Evolutionary conservation across 2,329 filamentous ascomycete genomes (phyloP), one percentile per base, ranked within the genome.

Genomic region (Fusarium graminum): DNA sequence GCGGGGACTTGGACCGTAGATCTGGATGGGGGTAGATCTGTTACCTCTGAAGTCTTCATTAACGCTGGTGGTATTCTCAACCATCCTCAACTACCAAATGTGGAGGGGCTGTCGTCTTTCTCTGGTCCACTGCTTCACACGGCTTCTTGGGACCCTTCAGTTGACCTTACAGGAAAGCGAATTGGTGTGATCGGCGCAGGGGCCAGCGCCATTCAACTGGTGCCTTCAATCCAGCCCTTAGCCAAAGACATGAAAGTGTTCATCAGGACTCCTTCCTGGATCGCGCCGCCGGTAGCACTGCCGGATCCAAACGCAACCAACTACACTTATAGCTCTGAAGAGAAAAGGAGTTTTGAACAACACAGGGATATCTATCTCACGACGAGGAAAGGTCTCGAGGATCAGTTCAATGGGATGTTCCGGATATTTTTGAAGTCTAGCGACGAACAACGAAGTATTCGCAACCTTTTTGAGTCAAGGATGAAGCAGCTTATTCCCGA

Each of bases 91-190:
- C 85, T 82, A 80, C 85, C 85, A 3, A 78, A 82, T 28, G 78
- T 86, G 7, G 74, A 81, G 1, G 81, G 80, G 1, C 71, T 85
- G 4, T 67, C 82, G 3, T 68, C 72, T 12, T 88, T 84, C 68
- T 69, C 79, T 41, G 85, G 85, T 10, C 72, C 79, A 2, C 65
- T 85, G 8, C 75, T 87, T 30, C 85, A 88, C 69, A 86, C 81
- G 6, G 85, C 85, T 2, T 76, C 76, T 16, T 88, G 85, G 85
- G 75, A 82, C 29, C 73, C 78, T 17, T 82, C 77, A 1, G 66
- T 80, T 12, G 73, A 77, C 11, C 71, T 81, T 0, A 71, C 66
- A 25, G 78, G 76, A 3, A 78, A 78, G 46, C 73, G 77, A 34
- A 79, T 83, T 25, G 78, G 77, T 6, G 70, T 82, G 2, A 82